These are phyloP conservation scores for Capsaspora owczarzaki DNA, from an alignment of 78 protist species.

Conservation along the genomic window DNA sequence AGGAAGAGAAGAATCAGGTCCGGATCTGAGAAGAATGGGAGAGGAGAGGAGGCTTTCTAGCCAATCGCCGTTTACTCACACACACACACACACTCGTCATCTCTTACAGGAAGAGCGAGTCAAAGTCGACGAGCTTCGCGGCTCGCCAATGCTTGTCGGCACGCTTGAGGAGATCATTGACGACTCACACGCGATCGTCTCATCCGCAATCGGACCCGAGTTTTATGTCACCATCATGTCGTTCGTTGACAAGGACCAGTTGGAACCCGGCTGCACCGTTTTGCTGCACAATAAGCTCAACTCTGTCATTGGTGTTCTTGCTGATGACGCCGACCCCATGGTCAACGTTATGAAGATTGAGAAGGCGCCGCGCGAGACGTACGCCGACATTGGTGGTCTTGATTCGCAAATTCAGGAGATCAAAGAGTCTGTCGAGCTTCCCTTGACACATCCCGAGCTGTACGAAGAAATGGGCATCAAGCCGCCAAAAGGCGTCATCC, in stretches of 20 bases:
- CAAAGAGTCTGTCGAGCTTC: slow-evolving; percentile 97
- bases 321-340: slow-evolving; percentile 95
- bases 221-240: slow-evolving; percentile 92
- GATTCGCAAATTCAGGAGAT: slow-evolving; percentile 96
- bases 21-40: not conserved
- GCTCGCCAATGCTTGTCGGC: slow-evolving; percentile 97
- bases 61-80: not conserved
- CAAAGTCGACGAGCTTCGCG: slow-evolving; percentile 93
- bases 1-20: slow-evolving; percentile 75
- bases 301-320: slow-evolving; percentile 91
- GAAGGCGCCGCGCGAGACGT: slow-evolving; percentile 96
- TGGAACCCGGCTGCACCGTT: slow-evolving; percentile 89
- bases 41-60: not conserved
- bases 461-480: slow-evolving; percentile 84
- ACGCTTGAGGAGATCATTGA: slow-evolving; percentile 97
- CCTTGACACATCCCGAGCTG: slow-evolving; percentile 87
- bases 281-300: slow-evolving; percentile 84
- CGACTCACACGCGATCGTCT: slow-evolving; percentile 95
- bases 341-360: slow-evolving; percentile 99
- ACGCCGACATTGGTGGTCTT: slow-evolving; percentile 98
- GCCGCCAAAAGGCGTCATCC: slow-evolving; percentile 83
- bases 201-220: slow-evolving; percentile 88
- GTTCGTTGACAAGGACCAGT: slow-evolving; percentile 95
- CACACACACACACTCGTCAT: not conserved
- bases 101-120: slow-evolving; percentile 55